Evolutionary conservation across 2,329 filamentous ascomycete species (phyloP), one percentile per base, ranked within the genome.

Genomic region (Fusarium algeriense): DNA sequence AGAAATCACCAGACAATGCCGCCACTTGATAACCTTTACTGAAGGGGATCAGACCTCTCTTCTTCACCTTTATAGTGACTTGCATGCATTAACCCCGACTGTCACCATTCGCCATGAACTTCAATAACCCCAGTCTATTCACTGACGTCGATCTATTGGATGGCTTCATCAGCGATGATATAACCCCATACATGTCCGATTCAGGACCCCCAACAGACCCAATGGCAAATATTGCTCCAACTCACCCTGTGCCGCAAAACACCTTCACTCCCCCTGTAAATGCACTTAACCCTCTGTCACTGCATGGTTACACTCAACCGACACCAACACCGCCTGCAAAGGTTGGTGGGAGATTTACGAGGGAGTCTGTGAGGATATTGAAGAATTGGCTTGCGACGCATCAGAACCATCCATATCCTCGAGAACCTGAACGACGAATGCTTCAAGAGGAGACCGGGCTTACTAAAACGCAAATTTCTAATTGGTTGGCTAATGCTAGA

Each of bases 401-500:
- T 78, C 87, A 87, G 70, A 87, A 90, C 45, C 92, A 95, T 75
- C 94, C 94, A 0, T 97, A 97, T 77, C 94, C 94, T 7, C 93
- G 89, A 17, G 93, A 97, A 41, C 89, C 93, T 49, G 92, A 97
- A 77, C 95, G 94, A 75, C 90, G 93, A 59, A 86, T 88, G 64
- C 85, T 97, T 20, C 90, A 93, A 78, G 85, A 87, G 54, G 87
- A 91, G 71, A 97, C 93, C 1, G 92, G 93, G 7, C 85, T 97
- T 38, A 93, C 88, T 76, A 88, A 92, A 73, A 91, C 87, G 12
- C 94, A 97, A 77, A 94, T 97, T 66, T 90, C 90, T 20, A 97
- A 96, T 79, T 97, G 93, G 94, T 87, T 97, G 50, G 93, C 94
- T 57, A 97, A 97, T 80, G 93, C 93, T 57, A 89, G 94, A 35